Conservation (phyloP, 2,329 filamentous ascomycete genomes). For the Onygenales sp. region DNA sequence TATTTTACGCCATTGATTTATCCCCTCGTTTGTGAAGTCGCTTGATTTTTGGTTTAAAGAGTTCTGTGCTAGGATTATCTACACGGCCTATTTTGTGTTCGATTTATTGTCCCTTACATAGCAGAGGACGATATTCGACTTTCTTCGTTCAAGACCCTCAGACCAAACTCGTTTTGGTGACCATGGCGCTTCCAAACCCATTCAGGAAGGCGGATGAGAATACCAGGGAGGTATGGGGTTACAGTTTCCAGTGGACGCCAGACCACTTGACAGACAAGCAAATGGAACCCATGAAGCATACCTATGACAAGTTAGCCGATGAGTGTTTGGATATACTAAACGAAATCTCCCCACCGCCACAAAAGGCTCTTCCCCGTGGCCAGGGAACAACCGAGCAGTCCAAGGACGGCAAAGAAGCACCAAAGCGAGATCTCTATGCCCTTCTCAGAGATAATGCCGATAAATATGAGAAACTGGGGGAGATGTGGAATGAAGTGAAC, state of each 20-base stretch:
- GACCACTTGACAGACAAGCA: slow-evolving; percentile 54
- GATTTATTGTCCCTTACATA: too few species aligned
- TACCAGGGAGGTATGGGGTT: slow-evolving; percentile 45
- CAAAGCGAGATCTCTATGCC: slow-evolving; percentile 51
- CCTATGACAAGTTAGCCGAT: slow-evolving; percentile 60
- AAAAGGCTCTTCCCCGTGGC: neutral
- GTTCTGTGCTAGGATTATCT: too few species aligned
- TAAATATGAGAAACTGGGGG: slow-evolving; percentile 45
- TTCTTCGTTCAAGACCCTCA: too few species aligned
- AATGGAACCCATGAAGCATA: slow-evolving; percentile 50
- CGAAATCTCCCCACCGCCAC: slow-evolving; percentile 44
- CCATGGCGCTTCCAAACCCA: slow-evolving; percentile 22
- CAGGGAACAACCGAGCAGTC: slow-evolving; percentile 8
- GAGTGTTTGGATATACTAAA: slow-evolving; percentile 57
- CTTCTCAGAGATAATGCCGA: slow-evolving; percentile 50
- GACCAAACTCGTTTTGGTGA: neutral
- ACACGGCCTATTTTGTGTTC: too few species aligned
- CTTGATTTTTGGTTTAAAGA: too few species aligned
- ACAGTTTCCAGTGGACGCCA: slow-evolving; percentile 60
- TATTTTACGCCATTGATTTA: too few species aligned
- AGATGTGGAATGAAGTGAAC: slow-evolving; percentile 59
- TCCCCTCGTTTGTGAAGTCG: too few species aligned
- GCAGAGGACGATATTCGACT: too few species aligned
- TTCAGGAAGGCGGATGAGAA: slow-evolving; percentile 16
- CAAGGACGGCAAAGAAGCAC: slow-evolving; percentile 7